Conservation (phyloP, 2,329 filamentous ascomycete genomes). For the Madurella fahalii region DNA sequence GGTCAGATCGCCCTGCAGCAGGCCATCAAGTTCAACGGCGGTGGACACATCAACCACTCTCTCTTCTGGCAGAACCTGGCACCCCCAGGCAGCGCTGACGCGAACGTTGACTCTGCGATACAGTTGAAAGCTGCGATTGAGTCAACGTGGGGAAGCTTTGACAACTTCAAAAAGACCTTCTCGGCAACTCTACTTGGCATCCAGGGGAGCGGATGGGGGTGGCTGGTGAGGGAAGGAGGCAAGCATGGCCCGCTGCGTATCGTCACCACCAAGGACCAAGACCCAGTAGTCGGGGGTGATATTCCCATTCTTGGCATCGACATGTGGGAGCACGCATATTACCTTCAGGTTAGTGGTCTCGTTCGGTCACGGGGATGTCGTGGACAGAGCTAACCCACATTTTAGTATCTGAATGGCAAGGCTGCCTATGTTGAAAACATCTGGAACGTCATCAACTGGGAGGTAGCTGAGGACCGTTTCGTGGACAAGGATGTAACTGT, state of each 20-base stretch:
- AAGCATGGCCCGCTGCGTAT: constrained; percentile 57
- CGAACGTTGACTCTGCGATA: constrained; percentile 53
- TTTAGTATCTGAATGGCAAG: constrained; percentile 71
- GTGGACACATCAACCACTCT: constrained; percentile 63
- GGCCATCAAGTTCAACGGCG: constrained; percentile 65
- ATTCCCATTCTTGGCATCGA: constrained; percentile 75
- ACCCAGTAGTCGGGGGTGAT: constrained; percentile 62
- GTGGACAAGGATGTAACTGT: constrained; percentile 33
- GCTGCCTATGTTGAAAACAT: constrained; percentile 71
- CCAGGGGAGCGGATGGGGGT: constrained; percentile 85
- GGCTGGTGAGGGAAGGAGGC: constrained; percentile 64
- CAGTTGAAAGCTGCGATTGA: constrained; percentile 58
- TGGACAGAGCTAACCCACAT: constrained; percentile 9
- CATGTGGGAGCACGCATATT: constrained; percentile 95
- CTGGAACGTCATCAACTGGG: constrained; percentile 78
- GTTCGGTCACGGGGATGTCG: not conserved
- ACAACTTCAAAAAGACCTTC: constrained; percentile 64
- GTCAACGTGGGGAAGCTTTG: constrained; percentile 64
- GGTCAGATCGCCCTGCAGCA: constrained; percentile 59
- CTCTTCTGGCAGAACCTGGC: constrained; percentile 70
- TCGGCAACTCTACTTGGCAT: constrained; percentile 62
- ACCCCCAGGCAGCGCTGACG: constrained; percentile 54
- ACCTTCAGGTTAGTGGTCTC: constrained; percentile 59
- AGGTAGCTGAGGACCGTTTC: constrained; percentile 62
- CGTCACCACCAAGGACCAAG: constrained; percentile 81